Percentiles rank a stretch among this genome's conserved stretches.
These are phyloP conservation scores for Haberlea rhodopensis DNA, from an alignment of 257 asterid genomes.

Conservation along the genomic window DNA sequence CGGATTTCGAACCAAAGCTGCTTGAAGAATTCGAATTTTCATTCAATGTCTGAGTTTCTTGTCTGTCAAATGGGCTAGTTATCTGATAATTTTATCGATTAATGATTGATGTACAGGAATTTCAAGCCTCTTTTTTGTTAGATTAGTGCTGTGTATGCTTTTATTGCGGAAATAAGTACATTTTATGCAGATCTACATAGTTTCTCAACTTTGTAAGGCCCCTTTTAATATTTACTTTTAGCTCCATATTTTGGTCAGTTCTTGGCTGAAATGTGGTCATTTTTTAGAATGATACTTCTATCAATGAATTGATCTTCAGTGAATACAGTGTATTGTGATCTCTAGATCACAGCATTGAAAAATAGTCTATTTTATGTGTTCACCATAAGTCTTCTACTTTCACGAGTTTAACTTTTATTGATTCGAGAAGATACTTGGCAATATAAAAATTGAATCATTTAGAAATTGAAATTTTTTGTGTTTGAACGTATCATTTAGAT, in stretches of 20 bases:
- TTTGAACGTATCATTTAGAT: background rate
- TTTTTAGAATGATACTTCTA: background rate
- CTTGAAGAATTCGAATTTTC: slow-evolving; percentile 5
- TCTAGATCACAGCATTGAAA: background rate
- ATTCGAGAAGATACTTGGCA: background rate
- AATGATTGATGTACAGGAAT: slow-evolving; percentile 25
- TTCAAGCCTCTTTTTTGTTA: slow-evolving; percentile 10
- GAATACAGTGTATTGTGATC: background rate
- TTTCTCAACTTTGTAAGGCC: background rate
- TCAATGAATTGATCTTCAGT: background rate
- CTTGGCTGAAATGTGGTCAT: background rate
- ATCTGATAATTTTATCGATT: slow-evolving; percentile 24
- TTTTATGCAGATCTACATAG: background rate
- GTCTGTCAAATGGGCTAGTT: slow-evolving; percentile 7
- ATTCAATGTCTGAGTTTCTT: slow-evolving; percentile 6
- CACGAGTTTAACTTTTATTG: background rate
- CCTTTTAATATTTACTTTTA: background rate
- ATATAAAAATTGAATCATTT: background rate
- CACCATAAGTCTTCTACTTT: background rate
- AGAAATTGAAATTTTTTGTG: background rate
- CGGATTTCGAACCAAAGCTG: slow-evolving; percentile 11
- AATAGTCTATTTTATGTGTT: background rate
- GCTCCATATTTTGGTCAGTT: no score
- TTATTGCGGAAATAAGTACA: no score
- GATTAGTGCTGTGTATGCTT: background rate